A percentile compares a stretch with the other conserved stretches of the same genome.
Conservation (phyloP, 2,329 filamentous ascomycete genomes). For the Penicillium sp. region DNA sequence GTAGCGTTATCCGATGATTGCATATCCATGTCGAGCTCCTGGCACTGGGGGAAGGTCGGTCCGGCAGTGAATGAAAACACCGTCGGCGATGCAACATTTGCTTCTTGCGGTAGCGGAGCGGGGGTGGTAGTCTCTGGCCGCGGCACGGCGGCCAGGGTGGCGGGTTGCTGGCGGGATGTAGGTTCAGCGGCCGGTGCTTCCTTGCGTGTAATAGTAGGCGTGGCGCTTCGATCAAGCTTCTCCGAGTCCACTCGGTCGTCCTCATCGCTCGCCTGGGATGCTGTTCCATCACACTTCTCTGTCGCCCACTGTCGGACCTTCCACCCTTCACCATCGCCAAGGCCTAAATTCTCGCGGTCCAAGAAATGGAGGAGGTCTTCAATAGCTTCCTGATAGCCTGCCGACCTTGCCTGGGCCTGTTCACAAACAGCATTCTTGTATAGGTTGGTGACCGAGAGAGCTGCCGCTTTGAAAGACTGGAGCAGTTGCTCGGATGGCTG, state of each 20-base stretch:
- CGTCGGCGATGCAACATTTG: slow-evolving; percentile 38
- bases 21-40: slow-evolving; percentile 52
- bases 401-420: slow-evolving; percentile 73
- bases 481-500: slow-evolving; percentile 67
- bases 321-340: slow-evolving; percentile 79
- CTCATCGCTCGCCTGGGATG: slow-evolving; percentile 50
- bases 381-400: slow-evolving; percentile 92
- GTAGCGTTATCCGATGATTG: slow-evolving; percentile 46
- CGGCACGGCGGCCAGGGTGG: slow-evolving; percentile 31
- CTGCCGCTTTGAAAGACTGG: slow-evolving; percentile 88
- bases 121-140: slow-evolving; percentile 27
- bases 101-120: slow-evolving; percentile 34
- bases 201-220: slow-evolving; percentile 44
- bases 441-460: slow-evolving; percentile 91
- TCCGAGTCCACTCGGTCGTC: slow-evolving; percentile 50
- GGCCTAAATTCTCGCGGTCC: slow-evolving; percentile 78
- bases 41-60: slow-evolving; percentile 45
- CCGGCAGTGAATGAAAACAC: slow-evolving; percentile 53
- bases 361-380: slow-evolving; percentile 87
- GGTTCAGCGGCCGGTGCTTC: slow-evolving; percentile 37
- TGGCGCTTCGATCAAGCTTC: slow-evolving; percentile 46
- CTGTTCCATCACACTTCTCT: slow-evolving; percentile 53
- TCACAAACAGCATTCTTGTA: slow-evolving; percentile 89
- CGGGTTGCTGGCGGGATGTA: slow-evolving; percentile 35
- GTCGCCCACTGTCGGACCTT: slow-evolving; percentile 66